Conservation (phyloP, 768 basidiomycete genomes). For the Cubamyces lactineus region DNA sequence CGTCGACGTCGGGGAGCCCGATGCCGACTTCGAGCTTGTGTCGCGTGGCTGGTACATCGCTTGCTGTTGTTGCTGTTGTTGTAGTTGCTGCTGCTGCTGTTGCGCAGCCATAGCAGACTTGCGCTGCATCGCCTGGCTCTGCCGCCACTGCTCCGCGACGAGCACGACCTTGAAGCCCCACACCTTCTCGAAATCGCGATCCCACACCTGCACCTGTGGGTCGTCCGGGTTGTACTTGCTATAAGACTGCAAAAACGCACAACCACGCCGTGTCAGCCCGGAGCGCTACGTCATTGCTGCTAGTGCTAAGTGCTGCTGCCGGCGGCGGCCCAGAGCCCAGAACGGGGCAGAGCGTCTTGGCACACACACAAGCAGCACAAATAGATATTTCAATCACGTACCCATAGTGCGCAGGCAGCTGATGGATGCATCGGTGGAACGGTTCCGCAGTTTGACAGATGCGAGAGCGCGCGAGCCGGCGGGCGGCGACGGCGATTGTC, state of each 20-base stretch:
- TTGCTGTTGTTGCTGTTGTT: constrained; percentile 5
- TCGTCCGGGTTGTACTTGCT: constrained; percentile 68
- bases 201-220: constrained; percentile 58
- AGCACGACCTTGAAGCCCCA: constrained; percentile 55
- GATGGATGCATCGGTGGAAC: constrained; percentile 50
- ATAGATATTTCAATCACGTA: constrained; percentile 37
- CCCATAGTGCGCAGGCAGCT: constrained; percentile 70
- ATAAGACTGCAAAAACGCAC: constrained; percentile 49
- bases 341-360: neutral
- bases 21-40: constrained; percentile 8
- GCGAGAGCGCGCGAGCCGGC: too few species aligned
- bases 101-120: constrained; percentile 13
- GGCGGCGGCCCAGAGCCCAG: too few species aligned
- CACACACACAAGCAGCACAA: neutral
- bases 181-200: constrained; percentile 62
- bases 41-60: constrained; percentile 9
- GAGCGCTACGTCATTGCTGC: too few species aligned
- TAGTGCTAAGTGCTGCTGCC: too few species aligned
- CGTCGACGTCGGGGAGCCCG: constrained; percentile 21
- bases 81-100: constrained; percentile 9
- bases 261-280: neutral
- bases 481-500: too few species aligned
- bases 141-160: constrained; percentile 35
- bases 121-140: constrained; percentile 28
- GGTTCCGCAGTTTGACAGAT: neutral